phyloP scores from a whole-genome alignment of 495 filamentous ascomycete genomes.

The Hypoxylon perforatum region DNA sequence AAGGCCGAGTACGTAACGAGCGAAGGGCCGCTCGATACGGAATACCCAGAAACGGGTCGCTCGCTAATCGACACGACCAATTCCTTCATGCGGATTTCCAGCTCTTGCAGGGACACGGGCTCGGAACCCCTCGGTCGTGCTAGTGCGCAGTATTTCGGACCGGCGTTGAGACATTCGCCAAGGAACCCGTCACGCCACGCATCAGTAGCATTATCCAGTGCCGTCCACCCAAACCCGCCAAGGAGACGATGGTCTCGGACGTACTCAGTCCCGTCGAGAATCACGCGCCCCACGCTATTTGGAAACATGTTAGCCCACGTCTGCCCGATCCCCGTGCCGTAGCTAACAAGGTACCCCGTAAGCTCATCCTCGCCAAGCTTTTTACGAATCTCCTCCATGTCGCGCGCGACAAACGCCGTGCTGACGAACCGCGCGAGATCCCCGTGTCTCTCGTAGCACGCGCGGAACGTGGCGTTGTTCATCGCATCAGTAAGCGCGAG shows the following conservation, averaged over 20 bases:
- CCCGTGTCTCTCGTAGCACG: conserved; percentile 58
- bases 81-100: conserved; percentile 50
- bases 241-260: conserved; percentile 59
- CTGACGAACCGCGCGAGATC: conserved; percentile 55
- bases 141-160: conserved; percentile 54
- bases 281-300: conserved; percentile 56
- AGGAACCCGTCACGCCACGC: conserved; percentile 61
- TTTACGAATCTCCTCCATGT: conserved; percentile 63
- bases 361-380: conserved; percentile 60
- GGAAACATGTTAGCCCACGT: conserved; percentile 65
- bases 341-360: conserved; percentile 74
- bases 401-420: conserved; percentile 59
- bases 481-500: conserved; percentile 54
- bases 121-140: conserved; percentile 46
- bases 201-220: conserved; percentile 59
- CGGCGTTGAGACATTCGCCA: conserved; percentile 59
- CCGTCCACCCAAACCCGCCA: conserved; percentile 57
- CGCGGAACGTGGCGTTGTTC: conserved; percentile 54
- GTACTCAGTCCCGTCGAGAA: conserved; percentile 63
- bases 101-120: conserved; percentile 45
- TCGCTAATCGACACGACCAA: conserved; percentile 48
- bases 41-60: conserved; percentile 50
- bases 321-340: conserved; percentile 73
- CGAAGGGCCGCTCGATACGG: conserved; percentile 49
- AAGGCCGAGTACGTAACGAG: conserved; percentile 57